These are phyloP conservation scores for Penicillium steckii DNA, from an alignment of 495 filamentous ascomycete species.

Conservation along the genomic window DNA sequence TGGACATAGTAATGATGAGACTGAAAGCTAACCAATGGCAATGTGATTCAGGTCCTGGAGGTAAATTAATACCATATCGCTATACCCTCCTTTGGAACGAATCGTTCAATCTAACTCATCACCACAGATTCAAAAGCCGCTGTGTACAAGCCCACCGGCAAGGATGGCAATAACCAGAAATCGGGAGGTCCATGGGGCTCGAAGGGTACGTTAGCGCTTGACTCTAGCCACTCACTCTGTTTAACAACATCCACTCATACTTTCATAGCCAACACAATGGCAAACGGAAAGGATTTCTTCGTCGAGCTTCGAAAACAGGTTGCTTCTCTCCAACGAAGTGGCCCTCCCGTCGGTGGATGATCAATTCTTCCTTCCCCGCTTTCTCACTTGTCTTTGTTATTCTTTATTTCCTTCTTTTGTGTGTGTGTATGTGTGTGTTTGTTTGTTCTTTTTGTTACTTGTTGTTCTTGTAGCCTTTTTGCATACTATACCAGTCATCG, in stretches of 20 bases:
- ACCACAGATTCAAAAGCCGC: slow-evolving; percentile 31
- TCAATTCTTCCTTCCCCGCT: not conserved
- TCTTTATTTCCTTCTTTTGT: slow-evolving; percentile 9
- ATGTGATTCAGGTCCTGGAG: slow-evolving; percentile 30
- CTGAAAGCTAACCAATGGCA: slow-evolving; percentile 4
- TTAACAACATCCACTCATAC: slow-evolving; percentile 12
- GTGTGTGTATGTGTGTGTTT: slow-evolving; percentile 11
- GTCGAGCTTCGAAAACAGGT: slow-evolving; percentile 53
- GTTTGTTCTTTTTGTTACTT: too few relatives aligned
- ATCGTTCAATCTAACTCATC: slow-evolving; percentile 7
- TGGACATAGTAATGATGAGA: not conserved
- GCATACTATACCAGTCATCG: slow-evolving; percentile 20
- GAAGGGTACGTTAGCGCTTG: slow-evolving; percentile 38
- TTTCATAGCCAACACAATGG: slow-evolving; percentile 49
- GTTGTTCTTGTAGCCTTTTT: too few relatives aligned
- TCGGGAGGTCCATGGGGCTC: slow-evolving; percentile 47
- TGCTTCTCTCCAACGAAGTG: slow-evolving; percentile 39
- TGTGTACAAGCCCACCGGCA: slow-evolving; percentile 40
- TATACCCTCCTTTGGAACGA: not conserved
- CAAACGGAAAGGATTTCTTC: slow-evolving; percentile 54
- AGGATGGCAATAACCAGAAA: slow-evolving; percentile 40
- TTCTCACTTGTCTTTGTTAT: slow-evolving; percentile 6
- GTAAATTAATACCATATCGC: too few relatives aligned
- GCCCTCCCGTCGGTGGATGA: slow-evolving; percentile 45
- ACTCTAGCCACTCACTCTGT: not conserved